phyloP scores from a whole-genome alignment of 306 rosid genomes.

The Quercus bicolor region DNA sequence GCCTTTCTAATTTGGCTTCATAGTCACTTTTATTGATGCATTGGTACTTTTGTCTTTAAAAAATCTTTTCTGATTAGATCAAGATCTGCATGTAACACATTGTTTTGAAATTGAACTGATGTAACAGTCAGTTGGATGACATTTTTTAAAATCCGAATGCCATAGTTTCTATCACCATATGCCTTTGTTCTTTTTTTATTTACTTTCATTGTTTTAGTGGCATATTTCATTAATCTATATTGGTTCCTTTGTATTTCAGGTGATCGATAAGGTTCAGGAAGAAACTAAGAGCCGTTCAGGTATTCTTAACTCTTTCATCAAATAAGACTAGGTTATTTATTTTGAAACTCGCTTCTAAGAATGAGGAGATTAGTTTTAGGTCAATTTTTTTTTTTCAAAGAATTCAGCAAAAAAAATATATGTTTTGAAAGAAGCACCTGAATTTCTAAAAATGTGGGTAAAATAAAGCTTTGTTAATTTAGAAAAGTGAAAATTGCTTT shows the following conservation, averaged over 20 bases:
- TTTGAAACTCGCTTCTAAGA: not conserved
- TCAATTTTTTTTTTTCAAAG: not conserved
- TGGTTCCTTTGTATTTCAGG: conserved; percentile 43
- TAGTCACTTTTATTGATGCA: not conserved
- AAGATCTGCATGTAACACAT: not conserved
- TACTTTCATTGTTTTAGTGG: not conserved
- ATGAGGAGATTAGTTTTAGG: not conserved
- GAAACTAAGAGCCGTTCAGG: conserved; percentile 95
- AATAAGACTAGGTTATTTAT: not conserved
- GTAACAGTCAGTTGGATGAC: not conserved
- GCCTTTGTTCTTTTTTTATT: not conserved
- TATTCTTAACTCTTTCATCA: conserved; percentile 18
- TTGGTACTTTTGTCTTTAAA: too few relatives aligned
- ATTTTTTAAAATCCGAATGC: not conserved
- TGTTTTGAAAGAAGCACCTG: not conserved
- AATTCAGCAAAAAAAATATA: not conserved
- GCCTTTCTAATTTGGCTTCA: not conserved
- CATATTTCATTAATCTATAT: conserved; percentile 19
- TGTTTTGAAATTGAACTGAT: not conserved
- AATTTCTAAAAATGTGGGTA: not conserved
- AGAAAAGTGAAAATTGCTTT: not conserved
- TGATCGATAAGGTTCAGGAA: conserved; percentile 97
- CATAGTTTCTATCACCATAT: not conserved
- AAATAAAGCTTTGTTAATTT: not conserved
- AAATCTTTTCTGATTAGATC: not conserved